Base-by-base conservation (phyloP, 192 early-diverging fungal genomes). In the Coemansia aciculifera region DNA sequence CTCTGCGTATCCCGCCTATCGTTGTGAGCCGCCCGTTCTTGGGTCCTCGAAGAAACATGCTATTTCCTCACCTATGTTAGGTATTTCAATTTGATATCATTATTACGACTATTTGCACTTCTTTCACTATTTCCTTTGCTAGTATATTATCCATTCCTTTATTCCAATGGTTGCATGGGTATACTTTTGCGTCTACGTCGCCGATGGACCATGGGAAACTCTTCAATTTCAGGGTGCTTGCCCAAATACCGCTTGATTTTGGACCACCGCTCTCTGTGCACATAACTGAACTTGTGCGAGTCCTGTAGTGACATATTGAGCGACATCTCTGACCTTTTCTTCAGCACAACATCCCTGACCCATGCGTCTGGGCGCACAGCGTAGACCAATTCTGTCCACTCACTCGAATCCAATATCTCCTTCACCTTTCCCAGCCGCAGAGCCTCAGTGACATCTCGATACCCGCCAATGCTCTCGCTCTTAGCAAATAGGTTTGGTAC, bases 401-500 rank as follows among this genome's bases (percentile, higher is more conserved):
- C 59, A n/a, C 44, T 48, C 11, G 74, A 62, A 7, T 59, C 23
- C 42, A 80, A 19, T 8, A 75, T 59, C 7, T 59, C 34, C 0
- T 67, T 42, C 10, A 80, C 13, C 21, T 57, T 68, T 17, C 78
- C 78, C 12, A 63, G 46, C 9, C n/a, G 13, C 43, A 80, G 15
- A 1, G 73, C 78, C 48, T 75, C 63, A 2, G 7, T 46, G 2
- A 64, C 38, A 15, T 46, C 29, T 1, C 39, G 24, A 9, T 64
- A 43, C 2, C 73, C 78, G 8, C 78, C 78, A 31, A 80, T 69
- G 42, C 67, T 66, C 63, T 80, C 73, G 37, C 78, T 74, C 37
- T 75, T 75, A 21, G 64, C 66, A 80, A 79, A 80, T 8, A 80
- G 39, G 36, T 75, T 67, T 13, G 78, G 78, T 11, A 72, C 73